Percentiles rank a stretch among this genome's conserved stretches.
These are phyloP conservation scores for Fagopyrum esculentum DNA, from an alignment of 148 eudicot species.

Conservation along the genomic window DNA sequence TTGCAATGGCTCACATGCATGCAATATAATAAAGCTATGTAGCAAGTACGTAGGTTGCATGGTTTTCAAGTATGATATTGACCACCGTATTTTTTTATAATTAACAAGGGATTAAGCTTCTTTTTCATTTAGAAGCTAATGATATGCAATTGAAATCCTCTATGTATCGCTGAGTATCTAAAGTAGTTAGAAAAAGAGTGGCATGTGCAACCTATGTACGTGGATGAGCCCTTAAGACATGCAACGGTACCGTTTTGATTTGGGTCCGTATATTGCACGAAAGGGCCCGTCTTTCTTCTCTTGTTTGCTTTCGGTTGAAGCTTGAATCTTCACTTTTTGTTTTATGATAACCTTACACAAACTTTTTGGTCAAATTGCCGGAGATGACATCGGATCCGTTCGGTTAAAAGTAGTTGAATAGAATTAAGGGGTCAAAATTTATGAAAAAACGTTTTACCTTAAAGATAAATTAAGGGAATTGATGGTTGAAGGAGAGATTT, in stretches of 20 bases:
- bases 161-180: too few relatives aligned
- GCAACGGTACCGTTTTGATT: background rate
- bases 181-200: background rate
- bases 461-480: too few relatives aligned
- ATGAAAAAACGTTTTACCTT: too few relatives aligned
- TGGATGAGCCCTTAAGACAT: background rate
- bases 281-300: too few relatives aligned
- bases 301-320: too few relatives aligned
- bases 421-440: too few relatives aligned
- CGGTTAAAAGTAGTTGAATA: too few relatives aligned
- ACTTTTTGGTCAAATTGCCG: too few relatives aligned
- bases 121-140: background rate
- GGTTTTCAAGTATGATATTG: background rate
- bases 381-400: too few relatives aligned
- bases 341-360: too few relatives aligned
- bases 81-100: background rate
- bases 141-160: background rate
- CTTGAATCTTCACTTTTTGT: too few relatives aligned
- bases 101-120: background rate
- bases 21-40: background rate
- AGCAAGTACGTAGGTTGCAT: background rate
- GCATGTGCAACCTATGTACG: background rate
- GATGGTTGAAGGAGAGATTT: too few relatives aligned
- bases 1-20: background rate
- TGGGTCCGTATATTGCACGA: background rate